Evolutionary conservation across 306 rosid genomes (phyloP).

Genomic region (Psophocarpus tetragonolobus): DNA sequence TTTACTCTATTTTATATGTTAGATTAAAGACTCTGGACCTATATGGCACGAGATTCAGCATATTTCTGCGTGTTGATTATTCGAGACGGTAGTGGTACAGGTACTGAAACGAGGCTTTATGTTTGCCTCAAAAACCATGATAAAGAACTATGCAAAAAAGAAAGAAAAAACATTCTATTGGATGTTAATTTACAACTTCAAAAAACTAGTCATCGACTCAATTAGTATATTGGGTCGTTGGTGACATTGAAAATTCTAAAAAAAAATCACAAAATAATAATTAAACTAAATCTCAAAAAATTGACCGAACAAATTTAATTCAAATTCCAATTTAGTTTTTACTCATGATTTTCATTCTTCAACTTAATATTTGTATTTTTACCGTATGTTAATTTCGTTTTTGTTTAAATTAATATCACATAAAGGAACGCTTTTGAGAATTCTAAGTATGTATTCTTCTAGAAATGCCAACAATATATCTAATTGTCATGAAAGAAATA

Average conservation of each 20-base stretch:
- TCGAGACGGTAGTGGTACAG: slow-evolving; percentile 57
- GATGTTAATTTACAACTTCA: neutral
- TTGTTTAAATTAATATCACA: neutral
- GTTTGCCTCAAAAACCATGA: slow-evolving; percentile 29
- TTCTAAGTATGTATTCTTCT: no score
- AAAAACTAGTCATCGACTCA: no score
- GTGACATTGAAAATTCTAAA: no score
- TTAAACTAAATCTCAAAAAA: no score
- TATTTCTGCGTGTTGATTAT: slow-evolving; percentile 64
- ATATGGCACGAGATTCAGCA: slow-evolving; percentile 60
- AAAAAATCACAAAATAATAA: no score
- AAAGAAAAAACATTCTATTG: no score
- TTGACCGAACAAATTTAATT: no score
- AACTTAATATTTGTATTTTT: neutral
- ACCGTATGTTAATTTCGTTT: neutral
- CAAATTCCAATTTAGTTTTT: neutral
- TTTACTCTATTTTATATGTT: slow-evolving; percentile 46
- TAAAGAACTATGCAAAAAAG: neutral
- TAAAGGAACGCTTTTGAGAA: neutral
- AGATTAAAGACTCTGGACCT: slow-evolving; percentile 68
- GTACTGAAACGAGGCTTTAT: slow-evolving; percentile 12
- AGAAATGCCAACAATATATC: neutral
- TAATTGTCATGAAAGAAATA: neutral
- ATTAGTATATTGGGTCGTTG: no score
- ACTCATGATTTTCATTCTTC: neutral